A percentile compares a stretch with the other conserved stretches of the same genome.
phyloP scores from a whole-genome alignment of 495 filamentous ascomycete species.

The Penicillium argentinense region DNA sequence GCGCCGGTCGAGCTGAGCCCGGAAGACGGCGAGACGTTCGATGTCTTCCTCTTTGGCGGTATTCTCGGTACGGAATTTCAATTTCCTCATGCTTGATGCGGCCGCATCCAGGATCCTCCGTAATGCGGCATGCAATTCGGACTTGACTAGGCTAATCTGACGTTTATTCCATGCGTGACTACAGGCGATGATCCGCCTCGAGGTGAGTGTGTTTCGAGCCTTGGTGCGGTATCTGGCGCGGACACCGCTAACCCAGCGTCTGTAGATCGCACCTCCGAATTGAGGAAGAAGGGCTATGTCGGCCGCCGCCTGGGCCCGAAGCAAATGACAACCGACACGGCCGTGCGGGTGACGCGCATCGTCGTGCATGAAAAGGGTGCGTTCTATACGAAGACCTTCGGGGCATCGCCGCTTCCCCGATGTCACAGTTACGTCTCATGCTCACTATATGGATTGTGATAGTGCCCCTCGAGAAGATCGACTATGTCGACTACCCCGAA shows the following conservation, averaged over 20 bases:
- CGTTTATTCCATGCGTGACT: background rate
- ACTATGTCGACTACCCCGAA: conserved; percentile 84
- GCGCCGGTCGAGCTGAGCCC: conserved; percentile 78
- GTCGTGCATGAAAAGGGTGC: conserved; percentile 80
- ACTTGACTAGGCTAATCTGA: conserved; percentile 2
- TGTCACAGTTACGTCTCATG: too few relatives aligned
- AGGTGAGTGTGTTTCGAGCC: conserved; percentile 55
- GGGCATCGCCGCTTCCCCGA: too few relatives aligned
- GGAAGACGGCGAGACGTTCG: conserved; percentile 77
- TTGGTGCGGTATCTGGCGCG: background rate
- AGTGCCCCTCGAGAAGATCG: conserved; percentile 75
- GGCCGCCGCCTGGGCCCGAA: conserved; percentile 86
- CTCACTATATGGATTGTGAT: background rate
- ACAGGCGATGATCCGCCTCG: conserved; percentile 91
- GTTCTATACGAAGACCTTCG: background rate
- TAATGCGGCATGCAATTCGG: too few relatives aligned
- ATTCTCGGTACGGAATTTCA: conserved; percentile 75
- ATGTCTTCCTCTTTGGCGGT: conserved; percentile 92
- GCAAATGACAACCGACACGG: conserved; percentile 99
- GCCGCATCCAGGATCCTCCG: too few relatives aligned
- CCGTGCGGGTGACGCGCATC: conserved; percentile 87
- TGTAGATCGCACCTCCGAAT: conserved; percentile 88
- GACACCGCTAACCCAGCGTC: conserved; percentile 4
- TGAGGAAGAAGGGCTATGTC: conserved; percentile 87
- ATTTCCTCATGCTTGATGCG: too few relatives aligned